Conservation (phyloP, 2,329 filamentous ascomycete genomes). For the Botryotinia narcissicola region DNA sequence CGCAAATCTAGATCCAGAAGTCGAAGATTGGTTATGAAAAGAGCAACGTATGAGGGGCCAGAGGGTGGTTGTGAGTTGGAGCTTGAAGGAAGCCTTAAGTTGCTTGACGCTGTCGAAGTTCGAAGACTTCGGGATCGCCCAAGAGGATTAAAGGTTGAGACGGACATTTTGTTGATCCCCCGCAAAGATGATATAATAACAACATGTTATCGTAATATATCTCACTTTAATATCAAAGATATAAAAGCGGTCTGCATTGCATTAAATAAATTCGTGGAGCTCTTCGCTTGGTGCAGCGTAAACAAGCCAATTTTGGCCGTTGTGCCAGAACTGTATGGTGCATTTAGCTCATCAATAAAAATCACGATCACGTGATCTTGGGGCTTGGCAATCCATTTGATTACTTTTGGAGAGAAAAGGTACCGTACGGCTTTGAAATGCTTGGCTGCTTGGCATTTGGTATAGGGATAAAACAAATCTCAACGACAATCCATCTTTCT, state of each 20-base stretch:
- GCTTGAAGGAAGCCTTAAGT: slow-evolving; percentile 25
- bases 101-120: slow-evolving; percentile 26
- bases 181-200: slow-evolving; percentile 14
- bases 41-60: slow-evolving; percentile 52
- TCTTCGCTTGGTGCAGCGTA: slow-evolving; percentile 1
- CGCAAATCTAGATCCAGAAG: slow-evolving; percentile 75
- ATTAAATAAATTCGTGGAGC: slow-evolving; percentile 6
- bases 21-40: slow-evolving; percentile 81
- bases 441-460: slow-evolving; percentile 12
- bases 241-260: slow-evolving; percentile 17
- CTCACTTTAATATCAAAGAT: slow-evolving; percentile 5
- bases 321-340: neutral
- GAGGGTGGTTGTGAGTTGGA: slow-evolving; percentile 24
- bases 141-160: slow-evolving; percentile 28
- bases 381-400: neutral
- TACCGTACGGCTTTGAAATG: neutral
- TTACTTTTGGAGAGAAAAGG: no score
- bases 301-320: neutral
- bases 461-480: neutral
- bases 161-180: slow-evolving; percentile 27
- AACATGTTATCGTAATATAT: slow-evolving; percentile 21
- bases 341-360: neutral
- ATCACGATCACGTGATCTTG: neutral
- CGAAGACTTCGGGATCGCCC: slow-evolving; percentile 34
- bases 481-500: neutral